Percentiles rank a stretch among this genome's conserved stretches.
These are phyloP conservation scores for Arxiozyma heterogenica DNA, from an alignment of 1,139 yeast species.

Conservation along the genomic window DNA sequence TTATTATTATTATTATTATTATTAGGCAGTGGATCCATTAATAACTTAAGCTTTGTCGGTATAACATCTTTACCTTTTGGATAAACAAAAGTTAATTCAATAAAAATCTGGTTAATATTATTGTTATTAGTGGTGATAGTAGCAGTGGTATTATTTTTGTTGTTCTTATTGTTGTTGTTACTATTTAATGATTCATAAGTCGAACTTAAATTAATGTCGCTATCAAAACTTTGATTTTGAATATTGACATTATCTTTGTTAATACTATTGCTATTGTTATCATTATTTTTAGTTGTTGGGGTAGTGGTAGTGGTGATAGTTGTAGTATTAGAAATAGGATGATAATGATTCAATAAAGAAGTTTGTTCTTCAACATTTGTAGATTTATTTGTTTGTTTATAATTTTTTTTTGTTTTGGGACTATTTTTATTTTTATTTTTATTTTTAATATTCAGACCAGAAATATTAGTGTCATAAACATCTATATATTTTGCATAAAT, in stretches of 20 bases:
- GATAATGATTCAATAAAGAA: not conserved
- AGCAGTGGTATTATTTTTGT: not conserved
- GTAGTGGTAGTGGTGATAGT: not conserved
- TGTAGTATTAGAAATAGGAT: not conserved
- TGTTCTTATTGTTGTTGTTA: too few relatives aligned
- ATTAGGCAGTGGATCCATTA: conserved; percentile 2
- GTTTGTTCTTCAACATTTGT: not conserved
- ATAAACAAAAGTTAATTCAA: conserved; percentile 8
- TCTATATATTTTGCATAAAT: conserved; percentile 20
- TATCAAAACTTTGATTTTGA: too few relatives aligned
- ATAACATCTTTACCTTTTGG: conserved; percentile 7
- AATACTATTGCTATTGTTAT: too few relatives aligned
- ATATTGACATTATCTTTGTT: too few relatives aligned
- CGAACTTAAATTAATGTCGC: not conserved
- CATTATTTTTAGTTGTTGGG: too few relatives aligned
- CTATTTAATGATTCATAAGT: not conserved
- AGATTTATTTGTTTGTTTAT: not conserved
- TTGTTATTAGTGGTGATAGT: not conserved
- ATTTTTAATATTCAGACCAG: not conserved
- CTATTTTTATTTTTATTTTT: not conserved
- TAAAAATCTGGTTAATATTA: not conserved
- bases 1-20: not conserved
- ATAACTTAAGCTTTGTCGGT: conserved; percentile 4
- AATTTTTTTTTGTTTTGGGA: not conserved
- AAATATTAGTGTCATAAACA: not conserved